Evolutionary conservation across 2,329 filamentous ascomycete species (phyloP).

Genomic region (Fusarium sp.): DNA sequence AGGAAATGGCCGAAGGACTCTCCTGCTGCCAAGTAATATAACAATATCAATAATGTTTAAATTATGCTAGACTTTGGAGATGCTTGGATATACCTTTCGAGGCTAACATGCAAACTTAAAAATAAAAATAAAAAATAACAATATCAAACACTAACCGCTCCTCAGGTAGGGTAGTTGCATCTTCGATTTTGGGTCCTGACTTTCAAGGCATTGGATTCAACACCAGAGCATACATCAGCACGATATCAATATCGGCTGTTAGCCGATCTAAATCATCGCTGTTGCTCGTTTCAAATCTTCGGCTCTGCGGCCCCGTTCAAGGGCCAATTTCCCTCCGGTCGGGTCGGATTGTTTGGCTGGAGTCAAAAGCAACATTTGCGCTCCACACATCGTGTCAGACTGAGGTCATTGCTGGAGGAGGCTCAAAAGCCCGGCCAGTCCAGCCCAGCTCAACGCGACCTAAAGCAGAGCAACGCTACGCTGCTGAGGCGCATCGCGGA

Average conservation of each 20-base stretch:
- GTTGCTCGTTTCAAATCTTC: constrained; percentile 26
- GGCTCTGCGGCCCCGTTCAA: constrained; percentile 20
- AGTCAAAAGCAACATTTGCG: constrained; percentile 22
- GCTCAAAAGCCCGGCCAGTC: constrained; percentile 31
- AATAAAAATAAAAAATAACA: too few relatives aligned
- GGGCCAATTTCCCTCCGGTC: constrained; percentile 30
- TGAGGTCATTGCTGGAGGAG: constrained; percentile 39
- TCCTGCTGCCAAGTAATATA: neutral
- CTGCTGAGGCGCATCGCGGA: constrained; percentile 18
- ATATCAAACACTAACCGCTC: neutral
- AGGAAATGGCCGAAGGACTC: constrained; percentile 5
- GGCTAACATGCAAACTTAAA: too few relatives aligned
- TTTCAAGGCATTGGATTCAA: neutral
- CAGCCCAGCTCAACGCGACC: neutral
- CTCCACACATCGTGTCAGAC: constrained; percentile 40
- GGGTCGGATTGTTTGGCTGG: constrained; percentile 25
- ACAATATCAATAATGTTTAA: too few relatives aligned
- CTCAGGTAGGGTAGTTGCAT: neutral
- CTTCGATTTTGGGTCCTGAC: neutral
- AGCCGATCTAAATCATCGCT: constrained; percentile 33
- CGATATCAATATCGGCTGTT: constrained; percentile 23
- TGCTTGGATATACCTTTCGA: too few relatives aligned
- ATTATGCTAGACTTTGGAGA: too few relatives aligned
- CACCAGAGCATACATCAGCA: neutral
- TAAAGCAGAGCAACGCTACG: neutral